Evolutionary conservation across 1,284 basidiomycete genomes (phyloP).

Genomic region (Irpex sp.): DNA sequence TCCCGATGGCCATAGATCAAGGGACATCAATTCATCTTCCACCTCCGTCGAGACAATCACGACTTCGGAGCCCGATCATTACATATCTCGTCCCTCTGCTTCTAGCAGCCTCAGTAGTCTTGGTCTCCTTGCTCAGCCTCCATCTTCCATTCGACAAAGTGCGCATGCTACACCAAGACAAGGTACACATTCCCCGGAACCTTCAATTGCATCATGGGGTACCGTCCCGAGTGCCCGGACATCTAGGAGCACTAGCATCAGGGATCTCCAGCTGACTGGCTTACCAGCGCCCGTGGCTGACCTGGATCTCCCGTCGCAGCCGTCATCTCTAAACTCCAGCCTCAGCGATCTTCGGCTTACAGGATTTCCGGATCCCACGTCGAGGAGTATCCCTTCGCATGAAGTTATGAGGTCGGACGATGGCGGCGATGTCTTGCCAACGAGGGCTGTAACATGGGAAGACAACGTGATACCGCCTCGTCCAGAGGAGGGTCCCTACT

Average conservation of each 20-base stretch:
- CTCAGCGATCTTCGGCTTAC: slow-evolving; percentile 11
- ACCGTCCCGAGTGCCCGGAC: slow-evolving; percentile 12
- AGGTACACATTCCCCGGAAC: slow-evolving; percentile 3
- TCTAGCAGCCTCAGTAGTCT: slow-evolving; percentile 6
- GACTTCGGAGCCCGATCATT: neutral
- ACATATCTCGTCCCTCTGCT: slow-evolving; percentile 3
- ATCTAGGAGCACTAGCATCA: slow-evolving; percentile 8
- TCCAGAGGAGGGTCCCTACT: slow-evolving; percentile 1
- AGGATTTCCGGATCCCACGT: slow-evolving; percentile 3
- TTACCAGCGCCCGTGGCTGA: slow-evolving; percentile 6
- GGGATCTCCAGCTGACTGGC: slow-evolving; percentile 10
- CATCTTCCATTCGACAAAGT: neutral
- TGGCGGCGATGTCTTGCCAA: neutral
- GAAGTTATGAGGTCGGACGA: neutral
- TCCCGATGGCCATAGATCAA: neutral
- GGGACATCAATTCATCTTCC: neutral
- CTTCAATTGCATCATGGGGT: slow-evolving; percentile 16
- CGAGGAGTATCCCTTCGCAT: neutral
- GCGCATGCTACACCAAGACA: neutral
- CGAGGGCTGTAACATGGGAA: slow-evolving; percentile 1
- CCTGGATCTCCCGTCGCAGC: neutral
- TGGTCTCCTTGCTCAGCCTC: neutral
- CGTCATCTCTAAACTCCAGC: slow-evolving; percentile 11
- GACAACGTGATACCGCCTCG: neutral
- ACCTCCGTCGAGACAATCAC: slow-evolving; percentile 2